Base-by-base conservation (phyloP, 2,329 filamentous ascomycete species). In the Coniella vitis region DNA sequence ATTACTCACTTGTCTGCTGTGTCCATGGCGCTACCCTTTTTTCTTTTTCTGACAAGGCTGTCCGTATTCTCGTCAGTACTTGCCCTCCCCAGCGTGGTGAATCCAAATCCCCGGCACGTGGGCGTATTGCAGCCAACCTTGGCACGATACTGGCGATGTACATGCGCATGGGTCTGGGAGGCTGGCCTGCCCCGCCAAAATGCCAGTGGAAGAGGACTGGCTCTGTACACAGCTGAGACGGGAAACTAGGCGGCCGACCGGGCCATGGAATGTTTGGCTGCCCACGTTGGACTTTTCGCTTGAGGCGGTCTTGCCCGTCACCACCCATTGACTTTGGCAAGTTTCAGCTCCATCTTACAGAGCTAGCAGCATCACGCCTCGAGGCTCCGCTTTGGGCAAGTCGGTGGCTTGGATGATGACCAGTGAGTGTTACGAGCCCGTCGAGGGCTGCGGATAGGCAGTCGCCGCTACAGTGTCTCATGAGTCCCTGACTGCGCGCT, bases 91-190 rank as follows among this genome's bases (percentile, higher is more conserved):
- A n/a, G n/a, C n/a, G n/a, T n/a, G n/a, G n/a, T n/a, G n/a, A n/a
- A n/a, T n/a, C n/a, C n/a, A n/a, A n/a, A n/a, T n/a, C n/a, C 25
- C 25, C 25, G 19, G 42, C 52, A 54, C 52, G 49, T 52, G 49
- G 42, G 45, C 21, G 16, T 13, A 20, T 21, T 10, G 19, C 37
- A 21, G 19, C 13, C 20, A 48, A 31, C 32, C 45, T 22, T 21
- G 41, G 40, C 25, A 25, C 29, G 32, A 17, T n/a, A n/a, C n/a
- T n/a, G n/a, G n/a, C n/a, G n/a, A n/a, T n/a, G n/a, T n/a, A n/a
- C n/a, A n/a, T n/a, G n/a, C n/a, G n/a, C n/a, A n/a, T n/a, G n/a
- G n/a, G 22, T 36, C 41, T 16, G 31, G 14, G 17, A 13, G 32
- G 16, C 13, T 42, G 25, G 48, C 38, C 38, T 36, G 38, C 41